phyloP scores from a whole-genome alignment of 108 stramenopile species.

The Bacterosira constricta region DNA sequence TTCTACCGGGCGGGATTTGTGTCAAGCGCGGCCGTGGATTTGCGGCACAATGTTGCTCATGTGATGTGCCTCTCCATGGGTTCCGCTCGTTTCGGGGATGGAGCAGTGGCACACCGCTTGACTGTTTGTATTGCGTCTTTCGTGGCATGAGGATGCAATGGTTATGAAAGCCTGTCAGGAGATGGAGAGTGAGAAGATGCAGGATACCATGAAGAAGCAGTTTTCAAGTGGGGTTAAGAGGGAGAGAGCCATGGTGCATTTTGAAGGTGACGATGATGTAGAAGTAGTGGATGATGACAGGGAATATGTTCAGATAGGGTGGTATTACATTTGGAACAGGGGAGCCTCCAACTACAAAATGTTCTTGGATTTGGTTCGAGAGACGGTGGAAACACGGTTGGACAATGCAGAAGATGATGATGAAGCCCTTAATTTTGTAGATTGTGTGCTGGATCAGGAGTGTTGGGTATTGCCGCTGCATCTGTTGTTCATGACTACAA shows the following conservation, averaged over 20 bases:
- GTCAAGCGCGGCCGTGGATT: too few species aligned
- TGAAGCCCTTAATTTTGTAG: conserved; percentile 48
- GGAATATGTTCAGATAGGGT: conserved; percentile 60
- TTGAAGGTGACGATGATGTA: conserved; percentile 16
- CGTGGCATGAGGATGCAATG: conserved; percentile 64
- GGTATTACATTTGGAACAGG: conserved; percentile 86
- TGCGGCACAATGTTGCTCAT: too few species aligned
- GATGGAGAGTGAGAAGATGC: conserved; percentile 26
- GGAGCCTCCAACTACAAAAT: conserved; percentile 84
- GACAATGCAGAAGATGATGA: neutral
- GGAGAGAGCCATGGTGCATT: conserved; percentile 30
- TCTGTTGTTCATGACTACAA: conserved; percentile 44
- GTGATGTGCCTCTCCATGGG: too few species aligned
- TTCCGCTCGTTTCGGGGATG: too few species aligned
- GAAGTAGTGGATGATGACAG: conserved; percentile 1
- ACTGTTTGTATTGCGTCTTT: conserved; percentile 65
- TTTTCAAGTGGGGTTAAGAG: conserved; percentile 27
- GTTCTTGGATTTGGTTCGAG: conserved; percentile 65
- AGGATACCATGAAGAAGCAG: conserved; percentile 19
- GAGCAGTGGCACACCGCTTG: too few species aligned
- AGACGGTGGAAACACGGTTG: conserved; percentile 23
- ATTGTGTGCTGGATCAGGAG: conserved; percentile 79
- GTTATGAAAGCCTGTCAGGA: conserved; percentile 51
- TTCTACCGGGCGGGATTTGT: too few species aligned
- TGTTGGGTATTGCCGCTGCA: conserved; percentile 77